phyloP scores from a whole-genome alignment of 495 filamentous ascomycete species.

The Daldinia concentrica region DNA sequence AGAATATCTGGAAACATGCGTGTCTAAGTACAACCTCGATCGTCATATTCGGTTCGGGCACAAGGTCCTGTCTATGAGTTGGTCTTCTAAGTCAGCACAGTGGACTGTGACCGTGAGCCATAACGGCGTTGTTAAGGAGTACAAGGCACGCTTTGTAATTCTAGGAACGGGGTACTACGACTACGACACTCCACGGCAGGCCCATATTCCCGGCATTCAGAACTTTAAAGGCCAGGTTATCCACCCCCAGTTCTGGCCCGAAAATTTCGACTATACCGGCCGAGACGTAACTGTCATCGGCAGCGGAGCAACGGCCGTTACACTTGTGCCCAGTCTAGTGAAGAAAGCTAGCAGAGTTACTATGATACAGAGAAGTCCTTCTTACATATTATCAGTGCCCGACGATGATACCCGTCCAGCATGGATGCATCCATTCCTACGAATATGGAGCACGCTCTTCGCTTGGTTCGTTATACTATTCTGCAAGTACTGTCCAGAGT shows the following conservation, averaged over 20 bases:
- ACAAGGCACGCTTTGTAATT: slow-evolving; percentile 66
- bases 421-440: neutral
- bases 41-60: slow-evolving; percentile 68
- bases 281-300: slow-evolving; percentile 66
- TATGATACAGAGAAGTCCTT: slow-evolving; percentile 67
- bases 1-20: slow-evolving; percentile 69
- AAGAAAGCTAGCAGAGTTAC: slow-evolving; percentile 61
- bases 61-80: slow-evolving; percentile 63
- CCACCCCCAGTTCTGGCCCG: slow-evolving; percentile 72
- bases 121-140: slow-evolving; percentile 48
- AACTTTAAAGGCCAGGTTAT: slow-evolving; percentile 65
- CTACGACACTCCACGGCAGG: slow-evolving; percentile 66
- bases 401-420: slow-evolving; percentile 33
- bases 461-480: slow-evolving; percentile 57
- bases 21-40: slow-evolving; percentile 68
- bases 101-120: slow-evolving; percentile 71
- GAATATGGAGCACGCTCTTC: neutral
- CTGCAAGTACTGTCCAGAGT: slow-evolving; percentile 63
- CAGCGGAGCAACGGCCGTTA: slow-evolving; percentile 67
- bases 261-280: slow-evolving; percentile 57
- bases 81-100: slow-evolving; percentile 65
- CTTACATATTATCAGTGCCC: slow-evolving; percentile 63
- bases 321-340: slow-evolving; percentile 61
- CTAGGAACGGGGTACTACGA: slow-evolving; percentile 74
- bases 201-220: slow-evolving; percentile 67